Evolutionary conservation across 371 early-diverging fungal genomes (phyloP).

Genomic region (Blastocladiella emersonii): DNA sequence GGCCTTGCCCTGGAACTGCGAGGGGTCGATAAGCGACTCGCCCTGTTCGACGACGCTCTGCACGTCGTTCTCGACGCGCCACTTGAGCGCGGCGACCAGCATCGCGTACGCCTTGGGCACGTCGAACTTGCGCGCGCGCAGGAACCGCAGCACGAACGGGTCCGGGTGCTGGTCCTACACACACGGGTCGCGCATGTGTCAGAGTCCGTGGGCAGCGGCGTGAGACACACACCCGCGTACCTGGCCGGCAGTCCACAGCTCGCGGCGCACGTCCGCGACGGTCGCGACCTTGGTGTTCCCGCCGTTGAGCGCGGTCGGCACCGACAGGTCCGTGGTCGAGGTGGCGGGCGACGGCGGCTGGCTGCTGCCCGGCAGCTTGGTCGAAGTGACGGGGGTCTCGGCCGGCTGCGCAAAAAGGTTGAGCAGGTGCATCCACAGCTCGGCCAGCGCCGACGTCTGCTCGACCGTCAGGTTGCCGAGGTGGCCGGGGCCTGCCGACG

Average conservation of each 20-base stretch:
- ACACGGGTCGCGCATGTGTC: slow-evolving; percentile 13
- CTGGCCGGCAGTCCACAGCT: not conserved
- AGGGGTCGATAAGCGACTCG: slow-evolving; percentile 29
- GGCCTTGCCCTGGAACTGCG: slow-evolving; percentile 26
- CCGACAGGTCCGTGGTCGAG: not conserved
- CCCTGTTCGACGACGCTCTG: slow-evolving; percentile 37
- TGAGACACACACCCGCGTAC: too few relatives aligned
- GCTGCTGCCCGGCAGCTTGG: slow-evolving; percentile 5
- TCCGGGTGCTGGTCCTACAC: slow-evolving; percentile 56
- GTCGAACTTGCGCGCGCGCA: slow-evolving; percentile 69
- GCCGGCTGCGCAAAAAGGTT: slow-evolving; percentile 5
- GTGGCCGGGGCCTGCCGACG: slow-evolving; percentile 7
- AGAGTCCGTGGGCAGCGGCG: slow-evolving; percentile 13
- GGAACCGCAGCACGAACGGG: slow-evolving; percentile 44
- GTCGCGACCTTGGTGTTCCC: not conserved
- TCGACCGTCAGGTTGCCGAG: slow-evolving; percentile 11
- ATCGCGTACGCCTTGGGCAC: slow-evolving; percentile 45
- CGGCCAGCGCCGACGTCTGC: slow-evolving; percentile 11
- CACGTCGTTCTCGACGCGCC: slow-evolving; percentile 43
- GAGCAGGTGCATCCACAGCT: slow-evolving; percentile 16
- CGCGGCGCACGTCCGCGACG: not conserved
- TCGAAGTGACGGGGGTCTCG: slow-evolving; percentile 4
- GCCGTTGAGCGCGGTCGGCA: not conserved
- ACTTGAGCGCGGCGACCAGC: slow-evolving; percentile 44
- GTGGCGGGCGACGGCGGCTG: not conserved